These are phyloP conservation scores for Psophocarpus tetragonolobus DNA, from an alignment of 306 rosid species.

Conservation along the genomic window DNA sequence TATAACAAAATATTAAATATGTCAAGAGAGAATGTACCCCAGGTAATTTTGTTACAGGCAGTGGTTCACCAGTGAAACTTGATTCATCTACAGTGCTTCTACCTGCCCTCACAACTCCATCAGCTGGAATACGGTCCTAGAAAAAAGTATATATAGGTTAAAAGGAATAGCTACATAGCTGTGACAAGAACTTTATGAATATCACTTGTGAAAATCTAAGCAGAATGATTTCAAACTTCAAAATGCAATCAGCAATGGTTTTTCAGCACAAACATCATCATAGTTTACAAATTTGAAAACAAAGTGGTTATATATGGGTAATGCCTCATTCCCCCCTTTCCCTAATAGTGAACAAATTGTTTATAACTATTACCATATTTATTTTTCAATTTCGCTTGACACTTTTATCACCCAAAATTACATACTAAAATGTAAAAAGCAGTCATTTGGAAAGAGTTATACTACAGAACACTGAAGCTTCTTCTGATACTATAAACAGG, in stretches of 20 bases:
- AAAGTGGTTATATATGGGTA: conserved; percentile 7
- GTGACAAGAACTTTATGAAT: conserved; percentile 13
- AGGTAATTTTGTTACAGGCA: conserved; percentile 87
- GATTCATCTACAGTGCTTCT: conserved; percentile 96
- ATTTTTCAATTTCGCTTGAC: not conserved
- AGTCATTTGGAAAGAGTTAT: not conserved
- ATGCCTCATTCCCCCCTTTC: conserved; percentile 5
- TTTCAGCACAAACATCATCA: conserved; percentile 29
- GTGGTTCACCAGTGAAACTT: conserved; percentile 94
- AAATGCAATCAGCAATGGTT: conserved; percentile 26
- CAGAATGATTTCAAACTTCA: conserved; percentile 23
- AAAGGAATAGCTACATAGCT: conserved; percentile 1
- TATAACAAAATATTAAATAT: conserved; percentile 20
- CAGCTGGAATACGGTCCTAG: conserved; percentile 92
- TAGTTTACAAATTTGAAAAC: conserved; percentile 19
- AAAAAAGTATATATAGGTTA: conserved; percentile 33
- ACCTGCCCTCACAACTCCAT: conserved; percentile 93
- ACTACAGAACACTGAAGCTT: not conserved
- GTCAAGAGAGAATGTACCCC: conserved; percentile 69
- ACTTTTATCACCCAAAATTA: conserved; percentile 10
- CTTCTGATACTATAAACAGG: conserved; percentile 9
- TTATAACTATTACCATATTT: not conserved
- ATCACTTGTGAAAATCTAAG: conserved; percentile 5
- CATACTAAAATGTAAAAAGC: not conserved
- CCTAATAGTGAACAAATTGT: conserved; percentile 18